phyloP scores from a whole-genome alignment of 176 grass and related monocot species.

The Musa beccarii region DNA sequence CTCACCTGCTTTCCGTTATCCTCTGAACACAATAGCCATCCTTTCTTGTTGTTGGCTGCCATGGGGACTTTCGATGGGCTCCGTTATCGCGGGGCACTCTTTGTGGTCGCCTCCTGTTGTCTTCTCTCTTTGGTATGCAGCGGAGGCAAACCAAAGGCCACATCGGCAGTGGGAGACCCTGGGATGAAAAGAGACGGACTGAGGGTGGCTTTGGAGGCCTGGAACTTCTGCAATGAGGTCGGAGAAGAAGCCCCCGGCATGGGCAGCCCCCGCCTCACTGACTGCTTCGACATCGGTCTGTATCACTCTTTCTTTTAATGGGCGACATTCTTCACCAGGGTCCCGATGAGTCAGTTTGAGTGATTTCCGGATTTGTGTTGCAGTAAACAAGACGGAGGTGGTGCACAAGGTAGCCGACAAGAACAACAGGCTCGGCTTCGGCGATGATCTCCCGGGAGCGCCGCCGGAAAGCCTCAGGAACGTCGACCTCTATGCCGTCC shows the following conservation, averaged over 20 bases:
- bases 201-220: slow-evolving; percentile 76
- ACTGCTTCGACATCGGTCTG: slow-evolving; percentile 77
- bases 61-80: background rate
- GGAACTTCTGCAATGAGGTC: slow-evolving; percentile 98
- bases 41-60: too few species aligned
- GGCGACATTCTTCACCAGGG: background rate
- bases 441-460: slow-evolving; percentile 30
- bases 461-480: slow-evolving; percentile 11
- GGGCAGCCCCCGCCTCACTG: slow-evolving; percentile 80
- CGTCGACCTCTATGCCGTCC: slow-evolving; percentile 53
- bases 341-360: too few species aligned
- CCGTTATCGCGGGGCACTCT: background rate
- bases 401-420: slow-evolving; percentile 48
- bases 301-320: background rate
- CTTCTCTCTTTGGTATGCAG: too few species aligned
- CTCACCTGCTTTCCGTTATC: too few species aligned
- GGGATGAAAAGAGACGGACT: slow-evolving; percentile 76
- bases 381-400: slow-evolving; percentile 24
- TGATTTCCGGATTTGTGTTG: slow-evolving; percentile 14
- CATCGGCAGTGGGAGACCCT: slow-evolving; percentile 69
- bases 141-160: too few species aligned
- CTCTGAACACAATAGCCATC: too few species aligned
- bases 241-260: slow-evolving; percentile 63
- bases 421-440: slow-evolving; percentile 53
- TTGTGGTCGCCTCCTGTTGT: background rate